These are phyloP conservation scores for Chenopodium suecicum DNA, from an alignment of 148 eudicot species.

Conservation along the genomic window DNA sequence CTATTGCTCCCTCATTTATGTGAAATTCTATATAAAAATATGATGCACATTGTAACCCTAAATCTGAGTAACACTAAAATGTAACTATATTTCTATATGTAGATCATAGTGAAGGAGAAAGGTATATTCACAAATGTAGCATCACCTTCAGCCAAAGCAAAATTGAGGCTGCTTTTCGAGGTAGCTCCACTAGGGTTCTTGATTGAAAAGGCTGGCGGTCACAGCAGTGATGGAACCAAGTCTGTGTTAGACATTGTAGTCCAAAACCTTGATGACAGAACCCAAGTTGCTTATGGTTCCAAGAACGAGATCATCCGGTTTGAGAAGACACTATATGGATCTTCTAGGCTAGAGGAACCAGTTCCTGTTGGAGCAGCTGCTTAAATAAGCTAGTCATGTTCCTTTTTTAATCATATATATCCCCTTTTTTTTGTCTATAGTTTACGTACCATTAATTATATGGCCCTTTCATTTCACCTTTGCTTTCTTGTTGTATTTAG, in stretches of 20 bases:
- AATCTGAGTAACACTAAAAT: neutral
- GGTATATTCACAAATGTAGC: conserved; percentile 91
- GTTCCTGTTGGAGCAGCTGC: conserved; percentile 88
- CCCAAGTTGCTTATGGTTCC: conserved; percentile 98
- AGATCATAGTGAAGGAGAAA: conserved; percentile 98
- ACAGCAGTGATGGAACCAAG: conserved; percentile 84
- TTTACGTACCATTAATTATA: neutral
- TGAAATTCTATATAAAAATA: neutral
- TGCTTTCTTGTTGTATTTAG: conserved; percentile 13
- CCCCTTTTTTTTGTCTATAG: conserved; percentile 6
- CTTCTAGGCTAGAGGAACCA: conserved; percentile 81
- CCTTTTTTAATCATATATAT: neutral
- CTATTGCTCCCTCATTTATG: neutral
- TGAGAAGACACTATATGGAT: conserved; percentile 87
- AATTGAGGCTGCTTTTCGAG: conserved; percentile 86
- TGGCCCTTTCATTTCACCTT: conserved; percentile 5
- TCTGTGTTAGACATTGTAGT: conserved; percentile 87
- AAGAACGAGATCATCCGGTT: conserved; percentile 90
- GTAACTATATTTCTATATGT: conserved; percentile 13
- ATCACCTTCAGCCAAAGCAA: conserved; percentile 93
- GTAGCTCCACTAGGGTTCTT: conserved; percentile 93
- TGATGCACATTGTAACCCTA: neutral
- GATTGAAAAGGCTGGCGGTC: conserved; percentile 92
- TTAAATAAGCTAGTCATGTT: conserved; percentile 25
- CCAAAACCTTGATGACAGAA: conserved; percentile 71